phyloP scores from a whole-genome alignment of 495 filamentous ascomycete species.

The Penicillium herquei region DNA sequence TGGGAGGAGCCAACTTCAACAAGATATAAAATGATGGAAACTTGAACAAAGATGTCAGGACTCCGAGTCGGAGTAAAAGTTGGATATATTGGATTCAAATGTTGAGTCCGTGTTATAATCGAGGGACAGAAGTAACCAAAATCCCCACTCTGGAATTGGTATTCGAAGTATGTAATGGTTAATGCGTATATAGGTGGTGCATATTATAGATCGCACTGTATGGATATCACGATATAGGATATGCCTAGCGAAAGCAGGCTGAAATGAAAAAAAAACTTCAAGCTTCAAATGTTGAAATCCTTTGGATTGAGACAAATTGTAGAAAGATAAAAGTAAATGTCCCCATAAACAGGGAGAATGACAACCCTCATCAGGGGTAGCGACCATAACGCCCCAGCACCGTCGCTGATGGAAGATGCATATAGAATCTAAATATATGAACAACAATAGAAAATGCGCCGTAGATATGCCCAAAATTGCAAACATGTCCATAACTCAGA shows the following conservation, averaged over 20 bases:
- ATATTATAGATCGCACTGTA: too few relatives aligned
- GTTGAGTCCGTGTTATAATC: not conserved
- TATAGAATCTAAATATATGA: slow-evolving; percentile 10
- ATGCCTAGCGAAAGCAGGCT: too few relatives aligned
- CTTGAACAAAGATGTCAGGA: too few relatives aligned
- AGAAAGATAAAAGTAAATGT: not conserved
- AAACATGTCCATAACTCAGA: slow-evolving; percentile 24
- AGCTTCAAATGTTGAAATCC: too few relatives aligned
- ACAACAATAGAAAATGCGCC: slow-evolving; percentile 14
- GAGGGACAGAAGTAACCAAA: not conserved
- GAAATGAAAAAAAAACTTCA: not conserved
- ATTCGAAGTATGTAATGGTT: not conserved
- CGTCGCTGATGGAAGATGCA: slow-evolving; percentile 39
- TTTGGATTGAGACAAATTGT: too few relatives aligned
- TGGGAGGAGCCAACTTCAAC: slow-evolving; percentile 33
- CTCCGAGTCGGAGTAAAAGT: too few relatives aligned
- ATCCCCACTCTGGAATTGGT: not conserved
- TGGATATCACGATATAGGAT: too few relatives aligned
- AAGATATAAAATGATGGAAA: slow-evolving; percentile 25
- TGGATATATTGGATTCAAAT: not conserved
- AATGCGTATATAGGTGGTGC: not conserved
- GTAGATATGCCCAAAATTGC: slow-evolving; percentile 14
- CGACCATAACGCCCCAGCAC: slow-evolving; percentile 35
- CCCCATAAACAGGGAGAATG: not conserved
- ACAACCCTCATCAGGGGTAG: not conserved